Percentiles rank a stretch among this genome's conserved stretches.
Conservation (phyloP, 2,329 filamentous ascomycete species). For the Beauveria medogensis region DNA sequence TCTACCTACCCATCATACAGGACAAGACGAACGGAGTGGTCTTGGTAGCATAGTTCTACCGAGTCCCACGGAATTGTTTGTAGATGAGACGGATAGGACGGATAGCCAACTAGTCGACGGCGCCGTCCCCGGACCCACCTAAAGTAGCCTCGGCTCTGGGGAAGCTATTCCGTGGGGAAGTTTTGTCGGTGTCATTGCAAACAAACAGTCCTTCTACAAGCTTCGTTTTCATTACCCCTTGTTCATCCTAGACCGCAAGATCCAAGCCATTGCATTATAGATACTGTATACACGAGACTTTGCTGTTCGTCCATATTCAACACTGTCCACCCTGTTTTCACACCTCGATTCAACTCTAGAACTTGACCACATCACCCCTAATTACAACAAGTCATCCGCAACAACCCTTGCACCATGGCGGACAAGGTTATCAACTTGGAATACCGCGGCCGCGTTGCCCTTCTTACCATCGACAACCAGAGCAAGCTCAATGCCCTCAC, state of each 20-base stretch:
- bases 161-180: not conserved
- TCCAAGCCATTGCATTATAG: not conserved
- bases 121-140: slow-evolving; percentile 1
- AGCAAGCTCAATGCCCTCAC: slow-evolving; percentile 82
- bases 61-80: not conserved
- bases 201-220: not conserved
- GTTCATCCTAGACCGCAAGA: not conserved
- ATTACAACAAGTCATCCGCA: not conserved
- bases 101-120: not conserved
- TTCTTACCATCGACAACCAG: slow-evolving; percentile 78
- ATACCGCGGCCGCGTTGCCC: slow-evolving; percentile 41
- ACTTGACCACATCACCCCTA: not conserved
- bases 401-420: not conserved
- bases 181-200: not conserved
- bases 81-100: not conserved
- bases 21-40: too few relatives aligned
- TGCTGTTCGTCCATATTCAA: not conserved
- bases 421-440: slow-evolving; percentile 27
- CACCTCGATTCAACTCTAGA: not conserved
- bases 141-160: slow-evolving; percentile 7
- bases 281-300: not conserved
- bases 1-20: too few relatives aligned
- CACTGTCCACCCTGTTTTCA: not conserved
- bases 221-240: not conserved
- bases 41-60: not conserved